A percentile compares a stretch with the other conserved stretches of the same genome.
phyloP scores from a whole-genome alignment of 169 alveolate genomes.

The Cyclospora cayetanensis region DNA sequence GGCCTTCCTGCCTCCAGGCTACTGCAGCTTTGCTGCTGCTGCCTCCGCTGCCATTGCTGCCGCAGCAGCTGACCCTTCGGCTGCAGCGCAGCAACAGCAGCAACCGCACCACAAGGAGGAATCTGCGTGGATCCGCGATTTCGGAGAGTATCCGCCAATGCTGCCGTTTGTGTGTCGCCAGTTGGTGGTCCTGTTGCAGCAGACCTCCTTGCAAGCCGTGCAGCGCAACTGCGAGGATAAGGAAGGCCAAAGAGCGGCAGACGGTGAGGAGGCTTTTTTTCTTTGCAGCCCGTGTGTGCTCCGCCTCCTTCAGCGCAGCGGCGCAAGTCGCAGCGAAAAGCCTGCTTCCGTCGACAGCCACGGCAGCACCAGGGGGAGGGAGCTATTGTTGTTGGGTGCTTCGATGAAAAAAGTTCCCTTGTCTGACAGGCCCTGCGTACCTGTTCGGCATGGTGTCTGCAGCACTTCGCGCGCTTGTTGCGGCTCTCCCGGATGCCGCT shows the following conservation, averaged over 20 bases:
- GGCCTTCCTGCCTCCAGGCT: neutral
- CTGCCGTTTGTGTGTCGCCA: slow-evolving; percentile 56
- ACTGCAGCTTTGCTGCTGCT: slow-evolving; percentile 36
- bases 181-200: neutral
- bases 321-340: neutral
- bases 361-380: too few species aligned
- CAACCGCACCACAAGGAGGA: slow-evolving; percentile 1
- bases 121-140: neutral
- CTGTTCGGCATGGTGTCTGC: neutral
- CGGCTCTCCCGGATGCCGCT: slow-evolving; percentile 36
- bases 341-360: too few species aligned
- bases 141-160: neutral
- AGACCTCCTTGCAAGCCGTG: slow-evolving; percentile 23
- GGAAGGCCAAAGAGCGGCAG: slow-evolving; percentile 14
- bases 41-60: slow-evolving; percentile 52
- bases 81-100: neutral
- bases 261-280: slow-evolving; percentile 27
- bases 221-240: slow-evolving; percentile 20
- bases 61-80: slow-evolving; percentile 17
- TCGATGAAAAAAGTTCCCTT: neutral
- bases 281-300: too few species aligned
- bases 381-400: too few species aligned
- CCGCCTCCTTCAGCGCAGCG: neutral
- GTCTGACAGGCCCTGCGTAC: neutral
- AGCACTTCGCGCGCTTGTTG: neutral